Percentiles rank a stretch among this genome's conserved stretches.
Conservation (phyloP, 306 rosid species). For the Trifolium pratense region DNA sequence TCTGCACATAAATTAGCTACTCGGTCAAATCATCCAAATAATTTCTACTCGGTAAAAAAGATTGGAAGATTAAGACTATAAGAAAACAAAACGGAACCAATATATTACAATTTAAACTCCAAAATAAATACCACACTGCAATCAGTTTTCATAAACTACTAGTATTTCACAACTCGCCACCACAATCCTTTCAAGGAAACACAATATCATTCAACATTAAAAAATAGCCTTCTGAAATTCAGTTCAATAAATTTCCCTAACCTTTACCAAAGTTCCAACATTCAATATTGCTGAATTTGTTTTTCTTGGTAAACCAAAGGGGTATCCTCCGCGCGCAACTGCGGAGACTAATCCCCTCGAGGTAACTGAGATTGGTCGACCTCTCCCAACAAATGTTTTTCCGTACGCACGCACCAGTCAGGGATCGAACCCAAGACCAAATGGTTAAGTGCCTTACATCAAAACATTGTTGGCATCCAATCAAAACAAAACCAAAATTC, state of each 20-base stretch:
- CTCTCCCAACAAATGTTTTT: no score
- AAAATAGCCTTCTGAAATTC: neutral
- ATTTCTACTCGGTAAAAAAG: neutral
- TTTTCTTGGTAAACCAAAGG: no score
- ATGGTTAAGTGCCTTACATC: neutral
- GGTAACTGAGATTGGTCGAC: no score
- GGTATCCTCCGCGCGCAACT: no score
- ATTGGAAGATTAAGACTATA: neutral
- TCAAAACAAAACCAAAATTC: slow-evolving; percentile 3
- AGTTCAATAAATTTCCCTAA: neutral
- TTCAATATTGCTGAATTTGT: neutral
- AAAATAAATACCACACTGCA: slow-evolving; percentile 4
- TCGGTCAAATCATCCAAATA: slow-evolving; percentile 13
- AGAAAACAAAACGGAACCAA: slow-evolving; percentile 1
- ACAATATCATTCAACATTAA: neutral
- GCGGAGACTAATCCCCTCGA: no score
- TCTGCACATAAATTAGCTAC: slow-evolving; percentile 56
- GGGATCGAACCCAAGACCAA: no score
- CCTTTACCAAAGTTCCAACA: neutral
- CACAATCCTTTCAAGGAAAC: slow-evolving; percentile 25
- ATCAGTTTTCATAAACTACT: slow-evolving; percentile 1
- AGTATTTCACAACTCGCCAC: neutral
- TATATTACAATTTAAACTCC: slow-evolving; percentile 2
- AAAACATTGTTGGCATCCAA: neutral
- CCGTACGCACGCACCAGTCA: no score